Conservation (phyloP, 768 basidiomycete genomes). For the Tremella mesenterica region DNA sequence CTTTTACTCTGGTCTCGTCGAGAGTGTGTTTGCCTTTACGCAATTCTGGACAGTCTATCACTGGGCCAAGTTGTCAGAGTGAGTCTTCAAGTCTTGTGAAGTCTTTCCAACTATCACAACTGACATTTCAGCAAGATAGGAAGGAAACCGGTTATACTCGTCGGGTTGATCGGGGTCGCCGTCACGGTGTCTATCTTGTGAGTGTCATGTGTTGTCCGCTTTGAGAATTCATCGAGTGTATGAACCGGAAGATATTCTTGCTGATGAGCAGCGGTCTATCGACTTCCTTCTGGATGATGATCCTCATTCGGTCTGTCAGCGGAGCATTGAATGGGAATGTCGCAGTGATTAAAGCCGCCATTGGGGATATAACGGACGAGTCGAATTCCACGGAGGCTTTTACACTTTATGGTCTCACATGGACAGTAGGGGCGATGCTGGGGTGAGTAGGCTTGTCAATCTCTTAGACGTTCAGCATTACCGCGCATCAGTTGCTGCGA, state of each 20-base stretch:
- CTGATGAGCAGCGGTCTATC: slow-evolving; percentile 31
- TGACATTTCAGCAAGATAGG: slow-evolving; percentile 35
- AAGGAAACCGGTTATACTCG: slow-evolving; percentile 41
- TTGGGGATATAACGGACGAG: slow-evolving; percentile 42
- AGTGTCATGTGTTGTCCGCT: slow-evolving; percentile 2
- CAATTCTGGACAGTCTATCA: slow-evolving; percentile 45
- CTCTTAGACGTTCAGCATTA: too few relatives aligned
- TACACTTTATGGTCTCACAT: slow-evolving; percentile 42
- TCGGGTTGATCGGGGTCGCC: slow-evolving; percentile 38
- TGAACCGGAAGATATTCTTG: neutral
- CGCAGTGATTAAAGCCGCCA: slow-evolving; percentile 39
- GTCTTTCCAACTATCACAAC: neutral
- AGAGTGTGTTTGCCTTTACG: slow-evolving; percentile 41
- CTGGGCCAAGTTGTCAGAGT: slow-evolving; percentile 45
- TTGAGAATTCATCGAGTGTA: neutral
- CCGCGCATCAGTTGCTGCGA: too few relatives aligned
- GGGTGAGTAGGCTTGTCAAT: slow-evolving; percentile 20
- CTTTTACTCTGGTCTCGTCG: slow-evolving; percentile 45
- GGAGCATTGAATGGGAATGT: slow-evolving; percentile 43
- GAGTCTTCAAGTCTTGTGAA: slow-evolving; percentile 1
- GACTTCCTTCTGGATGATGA: slow-evolving; percentile 37
- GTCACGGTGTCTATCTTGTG: slow-evolving; percentile 41
- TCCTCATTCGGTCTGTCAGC: slow-evolving; percentile 31
- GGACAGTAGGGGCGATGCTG: slow-evolving; percentile 40
- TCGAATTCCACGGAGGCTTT: slow-evolving; percentile 43